Percentiles rank a stretch among this genome's conserved stretches.
Conservation (phyloP, 2,329 filamentous ascomycete genomes). For the Talaromyces sp. region DNA sequence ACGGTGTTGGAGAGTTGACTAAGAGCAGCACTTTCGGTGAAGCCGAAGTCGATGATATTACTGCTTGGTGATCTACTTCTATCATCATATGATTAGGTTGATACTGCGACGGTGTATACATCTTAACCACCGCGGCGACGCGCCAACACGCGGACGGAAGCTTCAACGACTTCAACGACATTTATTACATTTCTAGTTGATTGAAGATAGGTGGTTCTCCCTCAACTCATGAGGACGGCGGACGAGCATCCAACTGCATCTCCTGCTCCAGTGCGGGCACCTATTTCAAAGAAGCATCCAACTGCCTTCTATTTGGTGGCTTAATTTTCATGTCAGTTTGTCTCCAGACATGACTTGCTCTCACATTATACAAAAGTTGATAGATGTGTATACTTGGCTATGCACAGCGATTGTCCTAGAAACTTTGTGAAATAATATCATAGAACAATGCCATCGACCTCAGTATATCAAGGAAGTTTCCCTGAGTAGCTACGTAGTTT, state of each 20-base stretch:
- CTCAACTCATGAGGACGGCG: slow-evolving; percentile 31
- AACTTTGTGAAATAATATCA: not conserved
- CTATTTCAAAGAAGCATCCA: slow-evolving; percentile 39
- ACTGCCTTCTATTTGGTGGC: slow-evolving; percentile 35
- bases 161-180: slow-evolving; percentile 10
- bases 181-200: slow-evolving; percentile 8
- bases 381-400: not conserved
- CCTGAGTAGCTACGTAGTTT: no score
- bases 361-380: not conserved
- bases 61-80: slow-evolving; percentile 67
- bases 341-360: not conserved
- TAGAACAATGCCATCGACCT: not conserved
- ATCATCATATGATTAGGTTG: not conserved
- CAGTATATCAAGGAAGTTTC: not conserved
- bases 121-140: not conserved
- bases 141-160: not conserved
- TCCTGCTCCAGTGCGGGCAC: slow-evolving; percentile 34
- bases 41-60: slow-evolving; percentile 94
- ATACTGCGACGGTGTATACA: not conserved
- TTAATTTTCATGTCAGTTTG: not conserved
- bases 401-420: not conserved
- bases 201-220: slow-evolving; percentile 20
- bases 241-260: slow-evolving; percentile 43
- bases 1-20: slow-evolving; percentile 60
- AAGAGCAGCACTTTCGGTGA: slow-evolving; percentile 94